Evolutionary conservation across 1,284 basidiomycete species (phyloP).

Genomic region (Pseudozyma thailandica): DNA sequence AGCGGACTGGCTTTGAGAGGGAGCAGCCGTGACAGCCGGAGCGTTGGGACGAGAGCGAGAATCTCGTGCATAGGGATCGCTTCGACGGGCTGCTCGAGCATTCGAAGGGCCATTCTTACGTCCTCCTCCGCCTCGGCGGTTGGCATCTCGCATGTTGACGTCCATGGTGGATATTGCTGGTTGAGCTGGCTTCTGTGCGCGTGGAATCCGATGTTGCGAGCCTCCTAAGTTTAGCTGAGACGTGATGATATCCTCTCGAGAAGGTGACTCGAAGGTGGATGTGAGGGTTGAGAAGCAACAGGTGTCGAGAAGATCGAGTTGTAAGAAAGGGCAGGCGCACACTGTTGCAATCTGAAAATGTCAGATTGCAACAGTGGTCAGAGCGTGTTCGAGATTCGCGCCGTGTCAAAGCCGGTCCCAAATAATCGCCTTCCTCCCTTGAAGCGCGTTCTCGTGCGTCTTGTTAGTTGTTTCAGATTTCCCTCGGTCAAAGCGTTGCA

Average conservation of each 20-base stretch:
- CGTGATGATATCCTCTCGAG: too few species aligned
- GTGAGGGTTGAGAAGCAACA: too few species aligned
- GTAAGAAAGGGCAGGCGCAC: too few species aligned
- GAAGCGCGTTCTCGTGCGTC: too few species aligned
- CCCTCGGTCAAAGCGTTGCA: too few species aligned
- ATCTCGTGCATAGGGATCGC: slow-evolving; percentile 45
- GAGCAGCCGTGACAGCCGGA: not conserved
- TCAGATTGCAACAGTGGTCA: too few species aligned
- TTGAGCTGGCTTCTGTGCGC: not conserved
- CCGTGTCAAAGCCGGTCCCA: not conserved
- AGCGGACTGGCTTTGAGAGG: slow-evolving; percentile 2
- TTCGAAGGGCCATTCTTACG: slow-evolving; percentile 24
- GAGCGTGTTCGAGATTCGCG: slow-evolving; percentile 5
- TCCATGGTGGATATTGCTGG: slow-evolving; percentile 20
- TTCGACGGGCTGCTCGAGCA: slow-evolving; percentile 34
- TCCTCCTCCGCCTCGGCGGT: slow-evolving; percentile 23
- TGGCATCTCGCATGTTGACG: slow-evolving; percentile 37
- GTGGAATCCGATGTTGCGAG: not conserved
- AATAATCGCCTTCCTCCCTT: too few species aligned
- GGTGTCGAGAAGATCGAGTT: too few species aligned
- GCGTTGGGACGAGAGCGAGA: slow-evolving; percentile 22
- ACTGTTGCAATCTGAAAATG: too few species aligned
- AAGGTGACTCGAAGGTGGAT: too few species aligned
- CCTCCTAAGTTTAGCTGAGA: too few species aligned
- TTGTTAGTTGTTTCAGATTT: too few species aligned